phyloP scores from a whole-genome alignment of 2,329 filamentous ascomycete species.

The Penicillium sp. region DNA sequence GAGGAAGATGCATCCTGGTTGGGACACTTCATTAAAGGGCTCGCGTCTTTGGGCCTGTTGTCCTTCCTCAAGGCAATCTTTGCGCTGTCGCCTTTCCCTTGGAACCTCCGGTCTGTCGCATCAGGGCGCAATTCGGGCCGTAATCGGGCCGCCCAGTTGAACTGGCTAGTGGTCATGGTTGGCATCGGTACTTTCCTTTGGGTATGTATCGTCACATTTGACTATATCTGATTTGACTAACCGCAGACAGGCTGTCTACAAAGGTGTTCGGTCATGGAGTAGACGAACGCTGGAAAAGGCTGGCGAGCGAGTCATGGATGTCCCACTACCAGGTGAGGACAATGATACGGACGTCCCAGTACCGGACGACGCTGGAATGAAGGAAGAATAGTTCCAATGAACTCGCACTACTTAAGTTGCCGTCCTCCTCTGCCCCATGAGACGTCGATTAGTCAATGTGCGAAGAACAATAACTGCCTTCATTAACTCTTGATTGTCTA shows the following conservation, averaged over 20 bases:
- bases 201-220: conserved; percentile 52
- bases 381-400: conserved; percentile 40
- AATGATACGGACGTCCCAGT: conserved; percentile 46
- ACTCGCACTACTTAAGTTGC: conserved; percentile 93
- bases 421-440: conserved; percentile 72
- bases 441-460: conserved; percentile 97
- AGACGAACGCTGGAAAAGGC: conserved; percentile 71
- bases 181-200: conserved; percentile 77
- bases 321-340: conserved; percentile 56
- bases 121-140: conserved; percentile 62
- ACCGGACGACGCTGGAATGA: conserved; percentile 31
- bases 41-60: conserved; percentile 84
- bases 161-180: conserved; percentile 74
- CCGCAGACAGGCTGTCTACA: conserved; percentile 69
- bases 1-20: conserved; percentile 66
- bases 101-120: conserved; percentile 66
- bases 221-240: conserved; percentile 13
- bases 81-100: conserved; percentile 70
- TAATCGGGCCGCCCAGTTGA: conserved; percentile 74
- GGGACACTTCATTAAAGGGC: conserved; percentile 83
- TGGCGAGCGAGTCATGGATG: conserved; percentile 78
- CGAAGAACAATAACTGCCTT: conserved; percentile 64
- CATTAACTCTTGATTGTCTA: conserved; percentile 31
- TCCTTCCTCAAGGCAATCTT: conserved; percentile 81
- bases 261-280: conserved; percentile 72